phyloP scores from a whole-genome alignment of 2,329 filamentous ascomycete genomes.

The Grosmannia serpens region DNA sequence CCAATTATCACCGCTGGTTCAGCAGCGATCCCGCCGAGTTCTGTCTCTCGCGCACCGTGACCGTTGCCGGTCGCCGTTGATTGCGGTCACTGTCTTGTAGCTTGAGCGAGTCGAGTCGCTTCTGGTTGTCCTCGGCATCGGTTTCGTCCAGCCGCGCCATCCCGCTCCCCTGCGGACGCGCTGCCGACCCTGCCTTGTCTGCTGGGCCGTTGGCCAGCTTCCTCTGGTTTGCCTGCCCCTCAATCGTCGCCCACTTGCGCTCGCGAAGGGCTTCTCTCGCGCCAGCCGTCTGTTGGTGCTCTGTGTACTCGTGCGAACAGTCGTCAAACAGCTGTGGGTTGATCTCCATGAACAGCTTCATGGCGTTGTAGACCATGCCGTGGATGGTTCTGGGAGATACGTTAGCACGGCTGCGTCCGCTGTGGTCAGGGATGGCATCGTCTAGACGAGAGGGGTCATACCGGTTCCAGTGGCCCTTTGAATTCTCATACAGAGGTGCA shows the following conservation, averaged over 20 bases:
- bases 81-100: slow-evolving; percentile 69
- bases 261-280: slow-evolving; percentile 71
- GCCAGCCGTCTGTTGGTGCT: slow-evolving; percentile 87
- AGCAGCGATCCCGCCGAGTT: slow-evolving; percentile 43
- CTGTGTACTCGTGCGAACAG: slow-evolving; percentile 95
- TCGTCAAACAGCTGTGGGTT: slow-evolving; percentile 98
- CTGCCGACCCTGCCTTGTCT: slow-evolving; percentile 19
- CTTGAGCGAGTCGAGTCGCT: slow-evolving; percentile 79
- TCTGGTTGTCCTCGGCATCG: slow-evolving; percentile 71
- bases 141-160: slow-evolving; percentile 62
- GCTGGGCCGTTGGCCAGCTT: slow-evolving; percentile 31
- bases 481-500: slow-evolving; percentile 94
- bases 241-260: slow-evolving; percentile 79
- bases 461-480: slow-evolving; percentile 98
- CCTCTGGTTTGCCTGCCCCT: slow-evolving; percentile 65
- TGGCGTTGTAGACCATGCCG: slow-evolving; percentile 98
- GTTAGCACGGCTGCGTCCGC: neutral
- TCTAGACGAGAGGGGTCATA: slow-evolving; percentile 24
- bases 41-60: slow-evolving; percentile 37
- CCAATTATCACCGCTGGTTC: slow-evolving; percentile 33
- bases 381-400: slow-evolving; percentile 68
- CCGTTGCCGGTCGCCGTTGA: slow-evolving; percentile 32
- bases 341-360: slow-evolving; percentile 99
- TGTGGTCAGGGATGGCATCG: no score
- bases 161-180: slow-evolving; percentile 26